A percentile compares a stretch with the other conserved stretches of the same genome.
These are phyloP conservation scores for Fusarium sp. DNA, from an alignment of 2,329 filamentous ascomycete species.

Conservation along the genomic window DNA sequence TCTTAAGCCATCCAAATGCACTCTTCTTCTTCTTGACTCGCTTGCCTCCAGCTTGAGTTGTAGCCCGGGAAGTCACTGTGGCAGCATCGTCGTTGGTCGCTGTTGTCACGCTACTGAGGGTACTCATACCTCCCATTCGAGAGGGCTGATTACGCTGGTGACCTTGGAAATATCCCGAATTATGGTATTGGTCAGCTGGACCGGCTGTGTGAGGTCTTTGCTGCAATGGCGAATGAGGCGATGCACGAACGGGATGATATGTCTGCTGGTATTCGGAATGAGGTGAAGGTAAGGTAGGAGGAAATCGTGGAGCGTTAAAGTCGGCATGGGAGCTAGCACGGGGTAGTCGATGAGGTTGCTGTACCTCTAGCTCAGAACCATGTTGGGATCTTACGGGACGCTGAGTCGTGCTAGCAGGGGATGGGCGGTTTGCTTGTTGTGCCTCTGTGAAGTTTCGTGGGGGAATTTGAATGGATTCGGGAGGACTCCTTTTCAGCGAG, in stretches of 20 bases:
- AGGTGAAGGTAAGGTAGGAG: slow-evolving; percentile 49
- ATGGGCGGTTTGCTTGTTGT: slow-evolving; percentile 44
- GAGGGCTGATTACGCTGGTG: slow-evolving; percentile 65
- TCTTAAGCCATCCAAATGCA: slow-evolving; percentile 76
- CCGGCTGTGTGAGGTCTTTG: slow-evolving; percentile 68
- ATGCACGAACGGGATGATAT: slow-evolving; percentile 72
- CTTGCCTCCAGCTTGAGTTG: slow-evolving; percentile 50
- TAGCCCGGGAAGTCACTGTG: slow-evolving; percentile 45
- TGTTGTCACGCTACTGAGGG: slow-evolving; percentile 66
- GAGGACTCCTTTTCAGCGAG: slow-evolving; percentile 64
- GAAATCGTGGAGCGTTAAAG: slow-evolving; percentile 41
- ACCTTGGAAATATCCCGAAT: slow-evolving; percentile 51
- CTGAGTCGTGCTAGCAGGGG: slow-evolving; percentile 50
- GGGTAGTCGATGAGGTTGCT: slow-evolving; percentile 50
- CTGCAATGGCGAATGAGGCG: slow-evolving; percentile 72
- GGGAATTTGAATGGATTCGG: slow-evolving; percentile 67
- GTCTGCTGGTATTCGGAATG: slow-evolving; percentile 60
- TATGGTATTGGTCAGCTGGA: slow-evolving; percentile 43
- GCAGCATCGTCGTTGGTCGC: slow-evolving; percentile 57
- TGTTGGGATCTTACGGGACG: slow-evolving; percentile 52
- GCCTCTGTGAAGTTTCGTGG: slow-evolving; percentile 48
- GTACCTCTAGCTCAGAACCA: slow-evolving; percentile 59
- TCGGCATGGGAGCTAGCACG: slow-evolving; percentile 52
- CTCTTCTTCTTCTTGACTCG: slow-evolving; percentile 74
- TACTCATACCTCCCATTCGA: slow-evolving; percentile 66